Percentiles rank a stretch among this genome's conserved stretches.
Conservation (phyloP, 148 eudicot genomes). For the Cornus kousa region DNA sequence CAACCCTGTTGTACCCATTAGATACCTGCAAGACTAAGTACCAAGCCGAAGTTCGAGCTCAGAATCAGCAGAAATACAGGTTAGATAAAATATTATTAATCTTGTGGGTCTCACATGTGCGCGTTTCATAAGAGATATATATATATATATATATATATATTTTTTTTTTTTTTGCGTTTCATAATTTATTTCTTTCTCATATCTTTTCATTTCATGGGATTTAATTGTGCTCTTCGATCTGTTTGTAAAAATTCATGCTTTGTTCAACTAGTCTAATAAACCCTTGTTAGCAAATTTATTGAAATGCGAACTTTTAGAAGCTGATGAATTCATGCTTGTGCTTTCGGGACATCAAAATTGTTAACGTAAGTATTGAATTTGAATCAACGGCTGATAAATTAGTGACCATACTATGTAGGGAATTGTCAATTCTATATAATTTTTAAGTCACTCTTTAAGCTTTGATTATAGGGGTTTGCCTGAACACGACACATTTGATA, state of each 20-base stretch:
- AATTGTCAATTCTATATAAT: too few species aligned
- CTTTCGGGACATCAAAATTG: not conserved
- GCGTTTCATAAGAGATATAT: not conserved
- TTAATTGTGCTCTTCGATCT: not conserved
- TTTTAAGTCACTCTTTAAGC: not conserved
- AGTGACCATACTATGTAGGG: too few species aligned
- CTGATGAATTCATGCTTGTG: not conserved
- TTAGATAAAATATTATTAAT: slow-evolving; percentile 2
- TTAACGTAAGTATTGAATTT: too few species aligned
- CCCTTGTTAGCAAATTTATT: too few species aligned
- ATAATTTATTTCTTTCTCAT: not conserved
- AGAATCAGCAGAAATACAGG: slow-evolving; percentile 69
- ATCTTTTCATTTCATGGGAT: not conserved
- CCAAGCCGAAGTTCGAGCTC: slow-evolving; percentile 79
- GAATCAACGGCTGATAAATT: not conserved
- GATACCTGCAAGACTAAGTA: slow-evolving; percentile 94
- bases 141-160: too few species aligned
- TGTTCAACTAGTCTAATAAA: not conserved
- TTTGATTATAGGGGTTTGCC: not conserved
- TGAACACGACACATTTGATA: not conserved
- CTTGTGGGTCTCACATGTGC: too few species aligned
- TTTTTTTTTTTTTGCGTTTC: too few species aligned
- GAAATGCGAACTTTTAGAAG: not conserved
- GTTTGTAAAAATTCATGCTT: not conserved
- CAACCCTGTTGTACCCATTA: slow-evolving; percentile 75